Base-by-base conservation (phyloP, 768 basidiomycete species). In the Suillus ampliporus region DNA sequence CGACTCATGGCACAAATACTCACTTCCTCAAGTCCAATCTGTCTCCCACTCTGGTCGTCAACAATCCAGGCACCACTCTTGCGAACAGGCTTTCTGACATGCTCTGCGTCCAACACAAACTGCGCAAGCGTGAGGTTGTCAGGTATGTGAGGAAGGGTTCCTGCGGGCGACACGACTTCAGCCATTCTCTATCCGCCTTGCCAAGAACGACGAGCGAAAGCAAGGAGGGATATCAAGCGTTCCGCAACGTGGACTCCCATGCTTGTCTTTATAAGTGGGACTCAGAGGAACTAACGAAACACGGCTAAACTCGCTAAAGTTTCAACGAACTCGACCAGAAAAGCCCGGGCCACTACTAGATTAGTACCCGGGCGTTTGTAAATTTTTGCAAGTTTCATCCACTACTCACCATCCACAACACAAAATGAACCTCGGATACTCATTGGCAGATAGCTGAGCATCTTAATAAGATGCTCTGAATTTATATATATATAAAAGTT, bases 31-130 rank as follows among this genome's bases (percentile, higher is more conserved):
- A 69, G 68, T 7, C 72, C 72, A 19, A 76, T 57, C n/a, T 67
- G 61, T 26, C 72, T 69, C 15, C 80, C 80, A 4, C 78, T 80
- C 15, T 66, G 67, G 54, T 81, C 78, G 40, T 83, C 82, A 34
- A 83, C 74, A 46, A 83, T 62, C 78, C 80, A 82, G 0, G 82
- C 76, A 17, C 47, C 68, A 34, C 62, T 57, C 26, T 61, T 64
- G 37, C 72, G 71, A 21, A 69, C 64, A 2, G 78, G 76, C 44
- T 70, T 68, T 14, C 59, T 65, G 10, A 73, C 74, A 53, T 78
- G 75, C 11, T 77, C 72, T 15, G 63, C 63, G 64, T 80, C 78
- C 1, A 80, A 66, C 34, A 78, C 67, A 65, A 80, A 79, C 62
- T 80, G 78, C 26, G 68, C 71, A 7, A 79, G 69, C 2, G 79